phyloP scores from a whole-genome alignment of 2,329 filamentous ascomycete genomes.

The Fusarium ambrosium region DNA sequence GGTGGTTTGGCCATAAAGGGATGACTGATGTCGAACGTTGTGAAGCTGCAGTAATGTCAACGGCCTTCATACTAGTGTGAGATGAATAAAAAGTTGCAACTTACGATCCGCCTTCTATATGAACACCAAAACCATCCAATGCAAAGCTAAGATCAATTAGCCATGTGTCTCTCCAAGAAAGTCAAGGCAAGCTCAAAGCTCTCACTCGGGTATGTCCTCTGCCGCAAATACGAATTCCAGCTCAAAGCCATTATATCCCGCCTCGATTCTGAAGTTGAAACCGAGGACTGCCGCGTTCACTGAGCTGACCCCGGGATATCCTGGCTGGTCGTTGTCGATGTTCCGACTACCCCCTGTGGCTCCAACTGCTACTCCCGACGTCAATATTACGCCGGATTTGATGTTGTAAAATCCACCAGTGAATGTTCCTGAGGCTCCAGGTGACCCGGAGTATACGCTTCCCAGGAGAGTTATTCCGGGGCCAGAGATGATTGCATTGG shows the following conservation, averaged over 20 bases:
- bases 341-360: background rate
- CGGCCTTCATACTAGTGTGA: background rate
- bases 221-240: conserved; percentile 30
- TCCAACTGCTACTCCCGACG: conserved; percentile 6
- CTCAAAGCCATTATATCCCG: conserved; percentile 2
- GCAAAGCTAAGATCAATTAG: background rate
- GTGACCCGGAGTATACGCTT: background rate
- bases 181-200: background rate
- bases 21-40: background rate
- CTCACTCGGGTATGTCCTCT: conserved; percentile 4
- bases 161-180: background rate
- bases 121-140: background rate
- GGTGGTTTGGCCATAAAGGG: background rate
- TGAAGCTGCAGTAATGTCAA: background rate
- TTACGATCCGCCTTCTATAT: background rate
- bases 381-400: conserved; percentile 16
- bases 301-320: background rate
- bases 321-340: conserved; percentile 12
- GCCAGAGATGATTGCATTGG: conserved; percentile 8
- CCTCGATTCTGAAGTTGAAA: no score
- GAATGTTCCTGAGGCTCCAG: conserved; percentile 2
- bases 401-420: conserved; percentile 22
- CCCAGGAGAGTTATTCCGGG: background rate
- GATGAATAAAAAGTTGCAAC: background rate
- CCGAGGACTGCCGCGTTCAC: conserved; percentile 16